Evolutionary conservation across 306 rosid species (phyloP), one percentile per base, ranked within the genome.

Genomic region (Prunus mira): DNA sequence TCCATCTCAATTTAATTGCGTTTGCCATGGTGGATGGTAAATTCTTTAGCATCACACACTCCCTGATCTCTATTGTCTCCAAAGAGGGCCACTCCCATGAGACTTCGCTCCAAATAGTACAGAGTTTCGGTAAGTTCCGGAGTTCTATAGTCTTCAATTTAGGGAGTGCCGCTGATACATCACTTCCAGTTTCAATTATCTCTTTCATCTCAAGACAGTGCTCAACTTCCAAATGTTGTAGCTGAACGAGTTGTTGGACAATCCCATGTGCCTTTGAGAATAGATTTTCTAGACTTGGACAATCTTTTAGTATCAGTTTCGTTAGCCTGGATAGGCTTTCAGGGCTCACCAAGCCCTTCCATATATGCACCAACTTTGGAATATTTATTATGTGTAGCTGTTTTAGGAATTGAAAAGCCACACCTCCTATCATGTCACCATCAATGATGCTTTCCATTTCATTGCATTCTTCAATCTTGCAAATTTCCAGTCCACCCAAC

Each of bases 381-480:
- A 28, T 9, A 38, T 64, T 64, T 17, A 64, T 64, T 14, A 64
- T 32, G 47, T 64, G 2, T 32, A 64, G 68, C 12, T 32, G 32
- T 64, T 32, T 32, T 18, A 64, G n/a, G 46, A 13, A 64, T 32
- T 64, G 46, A 64, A 64, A 64, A 0, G 25, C 38, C 10, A 28
- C n/a, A 1, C 45, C 68, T 28, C 2, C 20, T 1, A 46, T 38
- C n/a, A 28, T 30, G 46, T 5, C 20, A 28, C 45, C 68, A 30
- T 64, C 68, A 7, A 64, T 64, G 17, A 64, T 32, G 68, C 68
- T 64, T 30, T 64, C 68, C n/a, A 64, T 64, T 64, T 32, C 68
- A 64, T 64, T 64, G 68, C 68, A 64, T 64, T 64, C 46, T 64
- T 64, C 68, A 64, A 64, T 17, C 32, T 32, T 64, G 43, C 68